Evolutionary conservation across 2,329 filamentous ascomycete species (phyloP).

Genomic region (Fusarium mangiferae): DNA sequence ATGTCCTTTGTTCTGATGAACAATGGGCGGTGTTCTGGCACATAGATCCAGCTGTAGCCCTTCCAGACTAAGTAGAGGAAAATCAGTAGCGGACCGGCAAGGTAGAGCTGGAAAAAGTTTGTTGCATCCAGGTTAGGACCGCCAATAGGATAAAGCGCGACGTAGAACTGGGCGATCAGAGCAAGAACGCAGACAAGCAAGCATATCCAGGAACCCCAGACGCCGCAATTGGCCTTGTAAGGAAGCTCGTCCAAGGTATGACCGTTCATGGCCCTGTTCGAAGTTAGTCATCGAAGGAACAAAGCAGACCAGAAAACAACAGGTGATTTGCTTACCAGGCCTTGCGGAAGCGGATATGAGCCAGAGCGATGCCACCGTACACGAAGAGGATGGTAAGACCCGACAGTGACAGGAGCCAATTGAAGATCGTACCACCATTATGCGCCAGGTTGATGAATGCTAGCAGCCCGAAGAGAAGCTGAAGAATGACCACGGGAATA

Average conservation of each 20-base stretch:
- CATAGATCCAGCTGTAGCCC: not conserved
- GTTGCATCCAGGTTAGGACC: not conserved
- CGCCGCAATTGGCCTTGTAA: not conserved
- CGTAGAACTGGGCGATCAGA: not conserved
- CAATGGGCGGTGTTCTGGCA: not conserved
- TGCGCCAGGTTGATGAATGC: not conserved
- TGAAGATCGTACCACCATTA: not conserved
- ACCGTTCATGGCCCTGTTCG: not conserved
- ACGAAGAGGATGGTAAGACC: not conserved
- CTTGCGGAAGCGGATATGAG: not conserved
- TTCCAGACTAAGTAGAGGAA: not conserved
- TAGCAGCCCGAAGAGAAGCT: not conserved
- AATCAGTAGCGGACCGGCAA: not conserved
- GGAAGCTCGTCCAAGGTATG: not conserved
- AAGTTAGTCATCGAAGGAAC: not conserved
- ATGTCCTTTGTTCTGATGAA: not conserved
- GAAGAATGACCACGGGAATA: not conserved
- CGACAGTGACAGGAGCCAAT: not conserved
- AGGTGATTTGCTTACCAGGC: not conserved
- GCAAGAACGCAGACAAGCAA: not conserved
- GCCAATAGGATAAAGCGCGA: not conserved
- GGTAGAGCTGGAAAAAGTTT: not conserved
- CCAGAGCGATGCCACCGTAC: not conserved
- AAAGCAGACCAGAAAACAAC: not conserved
- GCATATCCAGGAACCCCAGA: not conserved